A percentile compares a stretch with the other conserved stretches of the same genome.
These are phyloP conservation scores for Aquilaria yunnanensis DNA, from an alignment of 345 rosid species.

Conservation along the genomic window DNA sequence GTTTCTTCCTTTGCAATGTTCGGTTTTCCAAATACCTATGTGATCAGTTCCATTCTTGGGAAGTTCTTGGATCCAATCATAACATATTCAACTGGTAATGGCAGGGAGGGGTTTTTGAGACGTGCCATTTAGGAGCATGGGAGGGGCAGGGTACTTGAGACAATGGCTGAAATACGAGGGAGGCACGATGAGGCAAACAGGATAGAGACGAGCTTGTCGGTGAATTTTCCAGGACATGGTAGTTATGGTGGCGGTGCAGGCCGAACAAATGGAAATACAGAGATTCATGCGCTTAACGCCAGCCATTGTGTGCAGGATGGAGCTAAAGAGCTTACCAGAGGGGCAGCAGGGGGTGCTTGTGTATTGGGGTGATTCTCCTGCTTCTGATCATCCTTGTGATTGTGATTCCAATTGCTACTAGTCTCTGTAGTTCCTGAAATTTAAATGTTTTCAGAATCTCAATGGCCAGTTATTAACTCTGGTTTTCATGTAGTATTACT, in stretches of 20 bases:
- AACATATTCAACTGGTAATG: slow-evolving; percentile 8
- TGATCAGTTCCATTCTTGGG: too few relatives aligned
- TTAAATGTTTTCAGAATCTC: slow-evolving; percentile 20
- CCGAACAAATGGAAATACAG: slow-evolving; percentile 95
- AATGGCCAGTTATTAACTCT: slow-evolving; percentile 36
- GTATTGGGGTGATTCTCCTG: slow-evolving; percentile 59
- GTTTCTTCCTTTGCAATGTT: too few relatives aligned
- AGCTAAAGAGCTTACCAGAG: slow-evolving; percentile 73
- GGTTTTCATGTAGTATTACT: slow-evolving; percentile 6
- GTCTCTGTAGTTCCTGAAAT: slow-evolving; percentile 67
- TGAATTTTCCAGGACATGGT: slow-evolving; percentile 93
- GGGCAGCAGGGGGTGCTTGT: slow-evolving; percentile 78
- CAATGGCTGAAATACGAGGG: slow-evolving; percentile 89
- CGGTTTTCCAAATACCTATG: too few relatives aligned
- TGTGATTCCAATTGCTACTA: slow-evolving; percentile 64
- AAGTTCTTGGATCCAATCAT: too few relatives aligned
- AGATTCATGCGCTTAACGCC: slow-evolving; percentile 83
- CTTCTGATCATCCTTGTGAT: slow-evolving; percentile 60
- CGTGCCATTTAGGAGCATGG: slow-evolving; percentile 89
- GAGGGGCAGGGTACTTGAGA: slow-evolving; percentile 83
- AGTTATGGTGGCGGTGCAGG: slow-evolving; percentile 90
- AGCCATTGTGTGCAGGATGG: slow-evolving; percentile 80
- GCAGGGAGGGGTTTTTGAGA: slow-evolving; percentile 68
- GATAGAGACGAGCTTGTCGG: slow-evolving; percentile 88
- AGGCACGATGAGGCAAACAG: slow-evolving; percentile 83